Evolutionary conservation across 78 protist genomes (phyloP).

Genomic region (Dictyostelium capitatum): DNA sequence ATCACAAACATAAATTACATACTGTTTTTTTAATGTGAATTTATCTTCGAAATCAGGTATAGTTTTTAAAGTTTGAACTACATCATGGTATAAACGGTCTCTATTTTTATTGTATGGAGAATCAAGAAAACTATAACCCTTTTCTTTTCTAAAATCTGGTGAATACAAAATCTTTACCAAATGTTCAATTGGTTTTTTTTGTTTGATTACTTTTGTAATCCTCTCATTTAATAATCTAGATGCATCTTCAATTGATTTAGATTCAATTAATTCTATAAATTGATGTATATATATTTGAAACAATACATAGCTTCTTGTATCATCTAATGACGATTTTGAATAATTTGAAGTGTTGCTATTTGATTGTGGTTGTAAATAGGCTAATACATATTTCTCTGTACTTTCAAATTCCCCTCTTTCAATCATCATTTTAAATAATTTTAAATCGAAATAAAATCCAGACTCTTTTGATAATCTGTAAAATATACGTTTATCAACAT

Average conservation of each 20-base stretch:
- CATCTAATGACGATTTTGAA: not conserved
- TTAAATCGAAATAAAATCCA: constrained; percentile 9
- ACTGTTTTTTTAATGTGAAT: not conserved
- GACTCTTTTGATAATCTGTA: not conserved
- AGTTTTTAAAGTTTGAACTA: not conserved
- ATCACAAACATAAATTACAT: too few species aligned
- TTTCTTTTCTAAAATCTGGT: not conserved
- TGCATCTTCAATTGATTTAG: not conserved
- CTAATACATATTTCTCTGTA: not conserved
- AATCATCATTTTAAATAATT: not conserved
- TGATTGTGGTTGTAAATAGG: not conserved
- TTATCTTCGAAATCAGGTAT: not conserved
- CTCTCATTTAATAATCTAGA: not conserved
- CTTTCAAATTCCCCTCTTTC: not conserved
- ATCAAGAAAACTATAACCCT: not conserved
- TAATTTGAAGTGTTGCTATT: not conserved
- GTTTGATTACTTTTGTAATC: not conserved
- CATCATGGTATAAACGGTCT: not conserved
- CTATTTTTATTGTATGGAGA: not conserved
- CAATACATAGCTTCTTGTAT: not conserved
- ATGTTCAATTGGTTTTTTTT: not conserved
- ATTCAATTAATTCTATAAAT: not conserved
- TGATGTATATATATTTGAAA: not conserved
- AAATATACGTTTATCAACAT: too few species aligned
- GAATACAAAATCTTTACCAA: not conserved